Conservation (phyloP, 495 filamentous ascomycete genomes). For the Daldinia childiae region DNA sequence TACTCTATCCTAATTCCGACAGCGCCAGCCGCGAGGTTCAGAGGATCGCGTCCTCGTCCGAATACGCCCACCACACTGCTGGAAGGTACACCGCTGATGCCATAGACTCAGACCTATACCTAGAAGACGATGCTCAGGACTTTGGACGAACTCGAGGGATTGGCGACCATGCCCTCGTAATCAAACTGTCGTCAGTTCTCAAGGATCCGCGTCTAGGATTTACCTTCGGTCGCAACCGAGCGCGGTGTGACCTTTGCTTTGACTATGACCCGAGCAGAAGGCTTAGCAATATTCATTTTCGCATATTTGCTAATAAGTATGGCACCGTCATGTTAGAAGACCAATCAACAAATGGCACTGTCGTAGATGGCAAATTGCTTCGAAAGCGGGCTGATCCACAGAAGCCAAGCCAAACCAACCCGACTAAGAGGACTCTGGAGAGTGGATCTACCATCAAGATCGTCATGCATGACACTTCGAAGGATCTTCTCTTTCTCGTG, state of each 20-base stretch:
- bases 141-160: conserved; percentile 60
- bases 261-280: conserved; percentile 64
- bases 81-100: conserved; percentile 54
- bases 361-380: conserved; percentile 76
- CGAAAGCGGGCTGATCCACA: conserved; percentile 51
- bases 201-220: conserved; percentile 75
- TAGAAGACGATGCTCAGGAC: conserved; percentile 52
- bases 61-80: conserved; percentile 51
- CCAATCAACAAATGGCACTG: conserved; percentile 89
- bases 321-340: conserved; percentile 91
- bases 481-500: conserved; percentile 79
- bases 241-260: conserved; percentile 78
- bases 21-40: conserved; percentile 74
- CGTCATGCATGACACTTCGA: conserved; percentile 58
- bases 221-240: conserved; percentile 79
- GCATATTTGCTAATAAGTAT: conserved; percentile 82
- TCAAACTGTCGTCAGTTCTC: conserved; percentile 77
- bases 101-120: conserved; percentile 57
- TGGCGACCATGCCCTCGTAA: conserved; percentile 74
- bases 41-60: conserved; percentile 54
- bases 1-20: conserved; percentile 81
- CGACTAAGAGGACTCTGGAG: conserved; percentile 67
- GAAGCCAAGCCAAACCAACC: conserved; percentile 38
- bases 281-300: conserved; percentile 90
- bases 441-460: conserved; percentile 79